Evolutionary conservation across 2,329 filamentous ascomycete species (phyloP).

Genomic region (Parastagonospora avenae): DNA sequence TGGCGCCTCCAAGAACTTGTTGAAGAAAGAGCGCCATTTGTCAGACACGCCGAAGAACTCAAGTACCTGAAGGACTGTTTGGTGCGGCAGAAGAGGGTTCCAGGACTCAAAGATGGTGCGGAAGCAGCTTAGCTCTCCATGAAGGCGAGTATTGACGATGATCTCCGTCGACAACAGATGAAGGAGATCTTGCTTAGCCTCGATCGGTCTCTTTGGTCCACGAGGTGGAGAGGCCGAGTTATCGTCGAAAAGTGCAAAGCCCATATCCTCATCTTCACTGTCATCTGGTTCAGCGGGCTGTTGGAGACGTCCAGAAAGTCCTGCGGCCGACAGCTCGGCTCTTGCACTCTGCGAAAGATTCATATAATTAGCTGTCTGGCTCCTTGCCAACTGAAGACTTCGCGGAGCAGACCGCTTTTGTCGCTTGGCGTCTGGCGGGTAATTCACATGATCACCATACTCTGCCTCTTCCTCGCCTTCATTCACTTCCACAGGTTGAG

Average conservation of each 20-base stretch:
- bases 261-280: constrained; percentile 4
- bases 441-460: constrained; percentile 13
- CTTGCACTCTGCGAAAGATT: no score
- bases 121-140: constrained; percentile 38
- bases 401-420: no score
- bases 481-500: constrained; percentile 25
- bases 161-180: constrained; percentile 39
- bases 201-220: constrained; percentile 32
- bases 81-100: constrained; percentile 49
- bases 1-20: constrained; percentile 53
- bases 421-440: not conserved
- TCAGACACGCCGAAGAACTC: constrained; percentile 52
- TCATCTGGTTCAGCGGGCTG: constrained; percentile 1
- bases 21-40: constrained; percentile 53
- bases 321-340: no score
- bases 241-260: constrained; percentile 1
- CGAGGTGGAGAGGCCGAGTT: no score
- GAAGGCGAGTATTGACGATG: constrained; percentile 35
- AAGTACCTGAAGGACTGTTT: constrained; percentile 51
- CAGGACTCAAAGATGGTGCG: constrained; percentile 40
- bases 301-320: no score
- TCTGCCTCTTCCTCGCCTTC: constrained; percentile 43
- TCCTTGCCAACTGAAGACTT: no score
- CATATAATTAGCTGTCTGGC: no score
- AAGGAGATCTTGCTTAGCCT: constrained; percentile 37